Evolutionary conservation across 1,284 basidiomycete genomes (phyloP).

Genomic region (Heterobasidion annosum): DNA sequence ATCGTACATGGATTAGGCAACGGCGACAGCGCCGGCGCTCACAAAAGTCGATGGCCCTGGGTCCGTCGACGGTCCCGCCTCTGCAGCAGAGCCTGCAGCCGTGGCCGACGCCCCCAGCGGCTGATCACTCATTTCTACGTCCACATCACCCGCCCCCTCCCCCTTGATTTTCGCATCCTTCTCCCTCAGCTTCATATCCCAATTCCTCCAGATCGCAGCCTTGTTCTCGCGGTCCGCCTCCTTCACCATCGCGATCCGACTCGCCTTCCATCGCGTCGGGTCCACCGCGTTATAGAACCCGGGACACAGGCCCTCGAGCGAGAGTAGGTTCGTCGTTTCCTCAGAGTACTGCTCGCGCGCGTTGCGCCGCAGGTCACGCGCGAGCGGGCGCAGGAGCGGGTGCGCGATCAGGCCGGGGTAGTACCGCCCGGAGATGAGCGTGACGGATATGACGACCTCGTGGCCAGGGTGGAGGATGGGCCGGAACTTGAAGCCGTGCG

Average conservation of each 20-base stretch:
- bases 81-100: too few relatives aligned
- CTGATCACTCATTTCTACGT: neutral
- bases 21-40: too few relatives aligned
- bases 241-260: conserved; percentile 8
- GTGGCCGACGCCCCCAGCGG: too few relatives aligned
- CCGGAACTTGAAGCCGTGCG: conserved; percentile 59
- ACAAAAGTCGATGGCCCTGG: too few relatives aligned
- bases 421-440: conserved; percentile 64
- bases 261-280: conserved; percentile 10
- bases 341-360: conserved; percentile 3
- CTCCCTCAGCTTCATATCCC: neutral
- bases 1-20: too few relatives aligned
- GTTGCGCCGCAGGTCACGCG: conserved; percentile 16
- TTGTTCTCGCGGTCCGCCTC: conserved; percentile 9
- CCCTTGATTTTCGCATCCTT: neutral
- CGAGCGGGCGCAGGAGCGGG: conserved; percentile 35
- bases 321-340: conserved; percentile 8
- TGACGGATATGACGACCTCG: conserved; percentile 57
- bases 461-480: conserved; percentile 51
- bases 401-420: conserved; percentile 61
- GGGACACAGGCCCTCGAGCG: conserved; percentile 11
- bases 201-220: conserved; percentile 21
- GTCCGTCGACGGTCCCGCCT: too few relatives aligned
- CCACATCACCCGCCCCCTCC: neutral
- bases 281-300: conserved; percentile 12